Conservation (phyloP, 2,329 filamentous ascomycete genomes). For the Sphaceloma murrayae region DNA sequence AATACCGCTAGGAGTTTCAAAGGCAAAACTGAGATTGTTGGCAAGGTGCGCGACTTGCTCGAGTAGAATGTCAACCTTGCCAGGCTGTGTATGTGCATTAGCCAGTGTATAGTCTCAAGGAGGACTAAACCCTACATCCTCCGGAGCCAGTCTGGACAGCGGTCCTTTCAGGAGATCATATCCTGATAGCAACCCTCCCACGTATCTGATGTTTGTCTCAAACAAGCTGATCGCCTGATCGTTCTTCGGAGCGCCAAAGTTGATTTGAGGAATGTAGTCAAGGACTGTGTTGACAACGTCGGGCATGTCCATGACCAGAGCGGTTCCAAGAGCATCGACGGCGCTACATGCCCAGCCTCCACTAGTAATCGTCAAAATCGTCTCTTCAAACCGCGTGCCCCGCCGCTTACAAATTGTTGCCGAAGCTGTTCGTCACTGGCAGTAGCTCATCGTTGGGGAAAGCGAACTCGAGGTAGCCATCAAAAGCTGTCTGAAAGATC, state of each 20-base stretch:
- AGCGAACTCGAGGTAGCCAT: constrained; percentile 50
- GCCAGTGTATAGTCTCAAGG: not conserved
- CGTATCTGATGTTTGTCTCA: constrained; percentile 82
- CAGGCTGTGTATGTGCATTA: constrained; percentile 21
- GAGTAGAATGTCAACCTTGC: constrained; percentile 51
- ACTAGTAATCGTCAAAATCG: constrained; percentile 34
- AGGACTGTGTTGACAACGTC: constrained; percentile 62
- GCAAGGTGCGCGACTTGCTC: constrained; percentile 59
- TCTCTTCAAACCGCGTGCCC: not conserved
- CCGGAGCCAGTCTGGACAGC: constrained; percentile 41
- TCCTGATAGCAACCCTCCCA: constrained; percentile 68
- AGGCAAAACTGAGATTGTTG: constrained; percentile 65
- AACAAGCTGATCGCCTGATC: constrained; percentile 60
- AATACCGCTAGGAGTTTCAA: constrained; percentile 65
- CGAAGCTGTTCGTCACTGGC: constrained; percentile 55
- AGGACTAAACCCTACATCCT: constrained; percentile 26
- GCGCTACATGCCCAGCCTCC: constrained; percentile 80
- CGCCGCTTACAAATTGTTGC: constrained; percentile 40
- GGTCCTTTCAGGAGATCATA: constrained; percentile 66
- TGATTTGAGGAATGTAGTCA: constrained; percentile 57
- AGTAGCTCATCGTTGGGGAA: constrained; percentile 68
- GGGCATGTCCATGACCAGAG: constrained; percentile 62
- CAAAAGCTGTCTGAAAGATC: constrained; percentile 61
- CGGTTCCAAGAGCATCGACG: constrained; percentile 70
- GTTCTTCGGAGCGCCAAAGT: constrained; percentile 51